Evolutionary conservation across 1,284 basidiomycete species (phyloP), one percentile per base, ranked within the genome.

Genomic region (Ganoderma lucidum): DNA sequence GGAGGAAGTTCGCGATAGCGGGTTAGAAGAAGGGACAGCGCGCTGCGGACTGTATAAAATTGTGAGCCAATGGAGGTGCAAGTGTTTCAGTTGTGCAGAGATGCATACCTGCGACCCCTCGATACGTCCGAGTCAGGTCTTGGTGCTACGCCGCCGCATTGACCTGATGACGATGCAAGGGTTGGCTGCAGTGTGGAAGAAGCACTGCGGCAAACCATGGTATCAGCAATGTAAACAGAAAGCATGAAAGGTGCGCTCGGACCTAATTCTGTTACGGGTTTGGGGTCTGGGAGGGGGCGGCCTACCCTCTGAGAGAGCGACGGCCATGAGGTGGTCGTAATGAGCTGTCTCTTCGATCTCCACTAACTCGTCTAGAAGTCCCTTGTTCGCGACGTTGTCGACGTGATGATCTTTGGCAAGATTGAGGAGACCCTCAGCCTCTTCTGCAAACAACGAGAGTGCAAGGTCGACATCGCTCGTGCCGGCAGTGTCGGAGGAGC

Each of bases 391-490:
- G 15, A 37, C 35, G 9, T 61, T 48, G 30, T 62, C 58, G n/a
- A 30, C 15, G n/a, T 44, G 32, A n/a, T 58, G 59, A 19, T 72
- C 69, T 32, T 68, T 67, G 15, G 71, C 55, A 44, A 72, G 62
- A 42, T 62, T 71, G 41, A 75, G 60, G 2, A 75, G 64, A 19
- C 62, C 53, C 23, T 65, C 62, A 3, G 75, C 75, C 42, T 77
- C 75, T 44, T 74, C 64, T 0, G 66, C 71, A 55, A 75, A 77
- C 8, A 75, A 60, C 2, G 48, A 14, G 41, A 70, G 55, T 6
- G 75, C 73, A n/a, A 77, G 69, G 55, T 75, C 75, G 39, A 71
- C 71, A 56, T 75, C 75, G 19, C 62, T 64, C 17, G 32, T 44
- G 17, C 9, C 28, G 62, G 44, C 10, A 28, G 19, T 9, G 23